Evolutionary conservation across 768 basidiomycete species (phyloP).

Genomic region (Rhizopogon roseolus): DNA sequence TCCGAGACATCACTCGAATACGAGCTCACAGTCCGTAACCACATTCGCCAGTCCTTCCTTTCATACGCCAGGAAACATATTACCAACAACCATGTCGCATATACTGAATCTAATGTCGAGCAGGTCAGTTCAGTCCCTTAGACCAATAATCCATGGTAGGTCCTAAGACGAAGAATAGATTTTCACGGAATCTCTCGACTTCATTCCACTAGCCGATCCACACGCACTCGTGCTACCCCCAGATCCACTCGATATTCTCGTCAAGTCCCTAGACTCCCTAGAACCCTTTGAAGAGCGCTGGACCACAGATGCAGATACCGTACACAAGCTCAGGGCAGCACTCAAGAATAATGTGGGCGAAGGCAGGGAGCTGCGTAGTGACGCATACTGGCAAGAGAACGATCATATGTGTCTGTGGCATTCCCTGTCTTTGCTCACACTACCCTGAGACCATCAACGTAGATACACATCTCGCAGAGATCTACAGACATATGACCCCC

Average conservation of each 20-base stretch:
- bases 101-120: constrained; percentile 44
- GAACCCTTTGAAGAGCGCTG: constrained; percentile 43
- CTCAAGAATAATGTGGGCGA: not conserved
- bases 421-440: not conserved
- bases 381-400: constrained; percentile 33
- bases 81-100: constrained; percentile 49
- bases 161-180: constrained; percentile 23
- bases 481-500: constrained; percentile 36
- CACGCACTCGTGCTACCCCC: constrained; percentile 46
- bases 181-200: constrained; percentile 35
- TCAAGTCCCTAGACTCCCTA: constrained; percentile 26
- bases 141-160: not conserved
- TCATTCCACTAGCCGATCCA: constrained; percentile 45
- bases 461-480: constrained; percentile 22
- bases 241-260: constrained; percentile 50
- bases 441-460: not conserved
- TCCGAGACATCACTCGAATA: not conserved
- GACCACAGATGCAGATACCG: constrained; percentile 22
- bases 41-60: constrained; percentile 51
- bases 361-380: constrained; percentile 27
- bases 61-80: constrained; percentile 51
- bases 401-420: constrained; percentile 27
- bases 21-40: constrained; percentile 28
- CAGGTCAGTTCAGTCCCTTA: constrained; percentile 28
- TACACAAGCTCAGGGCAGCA: constrained; percentile 13